Base-by-base conservation (phyloP, 352 stramenopile species). In the Globisporangium viniferum region DNA sequence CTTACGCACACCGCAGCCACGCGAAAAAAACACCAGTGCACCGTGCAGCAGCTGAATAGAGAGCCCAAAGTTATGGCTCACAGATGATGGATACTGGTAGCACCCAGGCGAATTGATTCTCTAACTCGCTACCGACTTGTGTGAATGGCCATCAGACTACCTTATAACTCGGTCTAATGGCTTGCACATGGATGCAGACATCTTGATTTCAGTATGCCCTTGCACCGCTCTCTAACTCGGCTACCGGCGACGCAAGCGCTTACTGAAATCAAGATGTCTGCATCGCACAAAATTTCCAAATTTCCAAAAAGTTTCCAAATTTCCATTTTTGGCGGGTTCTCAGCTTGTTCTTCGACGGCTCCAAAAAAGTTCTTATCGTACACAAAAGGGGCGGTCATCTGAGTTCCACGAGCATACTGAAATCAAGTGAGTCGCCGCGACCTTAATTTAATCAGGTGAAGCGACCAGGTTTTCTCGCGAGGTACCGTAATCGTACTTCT, bases 11-110 rank as follows among this genome's bases (percentile, higher is more conserved):
- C 59, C 5, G 36, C 22, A 64, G 31, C 57, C 57, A 64, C 59
- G 59, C 59, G 39, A 64, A 64, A 62, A 35, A 64, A 64, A 64
- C 41, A 48, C 41, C 41, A 7, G 36, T 22, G 27, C 41, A 64
- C 41, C 36, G 58, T 49, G 15, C 9, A 22, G 55, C 55, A 2
- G 18, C 31, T 39, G 18, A 60, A 60, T 60, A 60, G 14, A 60
- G 33, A 35, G 36, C 55, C 31, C 31, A 35, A 59, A 15, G 8
- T 59, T 20, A 12, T 15, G 27, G 5, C 53, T 59, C 24, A 20
- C 5, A 9, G 35, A 44, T 44, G 14, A 44, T 44, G 36, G 36
- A 44, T 44, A 18, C 36, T 14, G 10, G 10, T 15, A 44, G 36
- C 10, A 44, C 36, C 36, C 15, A 36, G 29, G 29, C 29, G 29